Percentiles rank a stretch among this genome's conserved stretches.
These are phyloP conservation scores for Metrosideros polymorpha DNA, from an alignment of 441 rosid genomes.

Conservation along the genomic window DNA sequence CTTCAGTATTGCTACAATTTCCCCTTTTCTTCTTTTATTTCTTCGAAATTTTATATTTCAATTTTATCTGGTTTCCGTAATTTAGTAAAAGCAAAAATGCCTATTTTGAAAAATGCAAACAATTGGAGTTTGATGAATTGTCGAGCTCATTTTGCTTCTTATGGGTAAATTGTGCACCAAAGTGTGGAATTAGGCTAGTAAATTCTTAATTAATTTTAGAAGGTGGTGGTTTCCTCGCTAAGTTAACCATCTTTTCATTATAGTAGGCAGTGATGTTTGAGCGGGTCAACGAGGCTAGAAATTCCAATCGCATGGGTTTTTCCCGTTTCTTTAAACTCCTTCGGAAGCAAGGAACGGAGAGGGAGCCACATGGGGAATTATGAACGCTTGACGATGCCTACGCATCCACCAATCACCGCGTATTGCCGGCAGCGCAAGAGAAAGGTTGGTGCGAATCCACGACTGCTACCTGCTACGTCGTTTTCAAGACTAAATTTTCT, in stretches of 20 bases:
- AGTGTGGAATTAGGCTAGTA: no score
- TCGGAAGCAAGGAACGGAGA: neutral
- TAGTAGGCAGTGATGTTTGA: neutral
- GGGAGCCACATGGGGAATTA: neutral
- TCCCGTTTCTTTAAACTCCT: neutral
- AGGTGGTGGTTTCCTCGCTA: neutral
- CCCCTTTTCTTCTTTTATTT: neutral
- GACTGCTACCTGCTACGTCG: neutral
- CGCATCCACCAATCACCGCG: neutral
- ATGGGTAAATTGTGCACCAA: no score
- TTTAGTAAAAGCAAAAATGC: neutral
- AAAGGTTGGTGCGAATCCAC: neutral
- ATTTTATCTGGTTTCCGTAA: neutral
- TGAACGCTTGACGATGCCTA: neutral
- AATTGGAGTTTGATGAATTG: no score
- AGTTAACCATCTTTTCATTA: neutral
- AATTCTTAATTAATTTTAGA: no score
- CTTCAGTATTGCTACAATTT: neutral
- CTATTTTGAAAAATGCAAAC: no score
- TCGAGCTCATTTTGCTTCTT: neutral
- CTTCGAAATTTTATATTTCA: neutral
- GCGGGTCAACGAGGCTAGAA: neutral
- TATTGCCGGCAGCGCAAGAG: neutral
- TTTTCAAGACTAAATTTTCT: no score
- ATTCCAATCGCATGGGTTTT: neutral